A percentile compares a stretch with the other conserved stretches of the same genome.
Conservation (phyloP, 1,284 basidiomycete genomes). For the Afroboletus lepidellus region DNA sequence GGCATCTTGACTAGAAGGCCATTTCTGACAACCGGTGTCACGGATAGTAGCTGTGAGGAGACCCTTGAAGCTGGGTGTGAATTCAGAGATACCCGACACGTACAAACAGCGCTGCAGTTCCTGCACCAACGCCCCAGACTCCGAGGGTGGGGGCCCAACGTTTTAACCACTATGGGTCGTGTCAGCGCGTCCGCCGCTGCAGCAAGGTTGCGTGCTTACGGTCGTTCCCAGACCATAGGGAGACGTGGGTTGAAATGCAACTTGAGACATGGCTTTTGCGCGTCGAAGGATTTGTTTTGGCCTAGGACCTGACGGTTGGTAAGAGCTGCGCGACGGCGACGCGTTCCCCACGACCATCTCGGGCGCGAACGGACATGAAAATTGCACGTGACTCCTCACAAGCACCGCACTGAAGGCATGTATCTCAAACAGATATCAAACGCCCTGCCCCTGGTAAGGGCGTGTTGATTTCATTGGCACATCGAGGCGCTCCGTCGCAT, state of each 20-base stretch:
- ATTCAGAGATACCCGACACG: slow-evolving; percentile 29
- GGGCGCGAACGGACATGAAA: slow-evolving; percentile 17
- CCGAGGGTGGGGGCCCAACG: slow-evolving; percentile 59
- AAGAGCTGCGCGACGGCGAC: background rate
- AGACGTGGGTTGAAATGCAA: slow-evolving; percentile 25
- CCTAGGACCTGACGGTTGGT: background rate
- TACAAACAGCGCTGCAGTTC: slow-evolving; percentile 65
- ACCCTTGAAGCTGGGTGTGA: slow-evolving; percentile 1
- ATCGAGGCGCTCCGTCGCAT: background rate
- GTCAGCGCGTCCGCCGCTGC: background rate
- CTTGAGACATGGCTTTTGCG: slow-evolving; percentile 21
- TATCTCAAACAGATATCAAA: background rate
- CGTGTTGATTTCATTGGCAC: background rate
- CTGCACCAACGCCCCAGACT: slow-evolving; percentile 69
- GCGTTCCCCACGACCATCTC: slow-evolving; percentile 1
- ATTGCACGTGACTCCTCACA: slow-evolving; percentile 22
- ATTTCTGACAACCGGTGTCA: slow-evolving; percentile 64
- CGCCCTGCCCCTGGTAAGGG: background rate
- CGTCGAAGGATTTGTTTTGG: background rate
- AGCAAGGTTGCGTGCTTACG: slow-evolving; percentile 15
- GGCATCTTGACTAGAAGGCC: slow-evolving; percentile 59
- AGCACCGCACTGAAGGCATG: background rate
- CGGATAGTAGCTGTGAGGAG: slow-evolving; percentile 51
- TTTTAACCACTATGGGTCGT: slow-evolving; percentile 40
- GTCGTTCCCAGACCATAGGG: slow-evolving; percentile 21